A percentile compares a stretch with the other conserved stretches of the same genome.
These are phyloP conservation scores for Lipomyces spencermartinsiae DNA, from an alignment of 805 yeast genomes.

Conservation along the genomic window DNA sequence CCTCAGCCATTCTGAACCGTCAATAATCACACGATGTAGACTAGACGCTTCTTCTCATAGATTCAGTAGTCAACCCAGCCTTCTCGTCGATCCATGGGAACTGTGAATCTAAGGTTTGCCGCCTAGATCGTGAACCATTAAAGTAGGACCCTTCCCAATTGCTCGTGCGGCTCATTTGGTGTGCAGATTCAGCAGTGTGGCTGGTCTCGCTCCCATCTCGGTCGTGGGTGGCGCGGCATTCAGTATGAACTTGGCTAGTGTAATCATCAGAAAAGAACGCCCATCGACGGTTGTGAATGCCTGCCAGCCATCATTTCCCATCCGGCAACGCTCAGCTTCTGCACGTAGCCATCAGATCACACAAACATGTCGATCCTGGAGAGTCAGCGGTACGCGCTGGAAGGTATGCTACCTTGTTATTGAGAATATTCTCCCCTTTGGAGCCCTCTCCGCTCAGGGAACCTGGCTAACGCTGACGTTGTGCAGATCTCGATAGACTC, in stretches of 20 bases:
- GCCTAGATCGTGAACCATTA: background rate
- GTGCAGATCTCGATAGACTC: conserved; percentile 66
- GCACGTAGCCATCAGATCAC: conserved; percentile 1
- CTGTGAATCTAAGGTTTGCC: background rate
- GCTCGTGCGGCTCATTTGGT: background rate
- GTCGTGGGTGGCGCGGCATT: background rate
- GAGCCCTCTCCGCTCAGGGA: background rate
- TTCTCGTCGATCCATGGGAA: background rate
- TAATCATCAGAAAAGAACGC: background rate
- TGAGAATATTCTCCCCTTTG: background rate
- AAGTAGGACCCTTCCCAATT: background rate
- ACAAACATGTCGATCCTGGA: conserved; percentile 35
- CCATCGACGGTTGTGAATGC: background rate
- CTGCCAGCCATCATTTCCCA: background rate
- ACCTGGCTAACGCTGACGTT: background rate
- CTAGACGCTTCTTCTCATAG: background rate
- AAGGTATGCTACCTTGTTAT: conserved; percentile 28
- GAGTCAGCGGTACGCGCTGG: conserved; percentile 39
- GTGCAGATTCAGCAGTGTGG: background rate
- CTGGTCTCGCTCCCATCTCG: background rate
- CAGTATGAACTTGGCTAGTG: background rate
- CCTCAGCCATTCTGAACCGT: background rate
- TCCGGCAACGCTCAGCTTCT: background rate
- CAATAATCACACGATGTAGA: background rate
- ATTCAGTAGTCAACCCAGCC: background rate